Conservation (phyloP, 2,329 filamentous ascomycete species). For the Cytospora mali region DNA sequence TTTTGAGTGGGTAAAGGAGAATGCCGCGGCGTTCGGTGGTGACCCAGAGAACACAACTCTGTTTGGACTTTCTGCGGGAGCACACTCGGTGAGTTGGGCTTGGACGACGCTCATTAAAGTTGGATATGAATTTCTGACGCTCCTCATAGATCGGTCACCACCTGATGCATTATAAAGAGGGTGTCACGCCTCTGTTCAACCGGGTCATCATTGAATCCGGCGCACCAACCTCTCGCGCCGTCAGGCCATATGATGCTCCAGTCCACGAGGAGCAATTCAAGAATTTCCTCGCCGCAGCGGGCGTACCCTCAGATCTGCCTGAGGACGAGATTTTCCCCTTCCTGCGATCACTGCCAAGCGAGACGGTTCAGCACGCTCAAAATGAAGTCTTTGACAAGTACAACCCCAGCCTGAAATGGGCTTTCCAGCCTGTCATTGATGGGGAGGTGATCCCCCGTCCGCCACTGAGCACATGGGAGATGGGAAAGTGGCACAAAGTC, state of each 20-base stretch:
- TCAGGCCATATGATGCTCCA: slow-evolving; percentile 46
- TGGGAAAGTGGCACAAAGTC: slow-evolving; percentile 36
- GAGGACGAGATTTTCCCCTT: slow-evolving; percentile 49
- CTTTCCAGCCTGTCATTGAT: slow-evolving; percentile 59
- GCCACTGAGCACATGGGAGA: slow-evolving; percentile 34
- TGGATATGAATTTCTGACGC: not conserved
- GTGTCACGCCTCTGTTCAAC: slow-evolving; percentile 39
- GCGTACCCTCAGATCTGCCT: slow-evolving; percentile 46
- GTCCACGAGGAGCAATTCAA: slow-evolving; percentile 53
- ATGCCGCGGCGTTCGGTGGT: slow-evolving; percentile 56
- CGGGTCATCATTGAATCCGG: slow-evolving; percentile 45
- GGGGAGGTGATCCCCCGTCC: slow-evolving; percentile 35
- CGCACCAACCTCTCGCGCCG: slow-evolving; percentile 43
- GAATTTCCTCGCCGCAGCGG: slow-evolving; percentile 49
- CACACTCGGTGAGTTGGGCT: slow-evolving; percentile 48
- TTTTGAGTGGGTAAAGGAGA: slow-evolving; percentile 58
- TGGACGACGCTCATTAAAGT: not conserved
- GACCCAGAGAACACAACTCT: slow-evolving; percentile 52
- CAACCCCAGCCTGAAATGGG: slow-evolving; percentile 42
- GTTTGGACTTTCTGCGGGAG: slow-evolving; percentile 53
- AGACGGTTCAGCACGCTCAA: slow-evolving; percentile 38
- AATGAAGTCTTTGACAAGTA: slow-evolving; percentile 40
- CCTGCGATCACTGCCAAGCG: slow-evolving; percentile 42
- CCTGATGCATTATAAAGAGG: slow-evolving; percentile 46
- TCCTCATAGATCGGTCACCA: slow-evolving; percentile 56